Conservation (phyloP, 805 yeast species). For the Debaryomyces tyrocola region DNA sequence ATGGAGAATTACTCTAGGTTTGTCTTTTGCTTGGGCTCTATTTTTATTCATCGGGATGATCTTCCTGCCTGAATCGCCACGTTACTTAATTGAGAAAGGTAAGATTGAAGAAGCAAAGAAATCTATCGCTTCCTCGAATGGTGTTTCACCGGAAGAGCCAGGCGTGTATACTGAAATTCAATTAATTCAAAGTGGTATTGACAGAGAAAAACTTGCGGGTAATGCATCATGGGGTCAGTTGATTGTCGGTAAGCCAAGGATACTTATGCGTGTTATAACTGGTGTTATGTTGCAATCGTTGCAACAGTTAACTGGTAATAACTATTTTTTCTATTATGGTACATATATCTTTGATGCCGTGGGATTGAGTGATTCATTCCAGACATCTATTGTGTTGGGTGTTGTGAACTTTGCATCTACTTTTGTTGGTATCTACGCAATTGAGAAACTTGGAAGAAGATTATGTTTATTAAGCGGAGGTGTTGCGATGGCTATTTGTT, state of each 20-base stretch:
- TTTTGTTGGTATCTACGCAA: conserved; percentile 47
- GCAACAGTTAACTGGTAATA: conserved; percentile 60
- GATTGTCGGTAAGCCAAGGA: conserved; percentile 61
- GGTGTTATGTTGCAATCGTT: conserved; percentile 59
- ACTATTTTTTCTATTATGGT: conserved; percentile 62
- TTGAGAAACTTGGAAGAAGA: conserved; percentile 53
- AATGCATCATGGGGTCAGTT: conserved; percentile 64
- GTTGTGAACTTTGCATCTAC: conserved; percentile 55
- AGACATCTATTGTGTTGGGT: conserved; percentile 55
- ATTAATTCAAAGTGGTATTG: conserved; percentile 56
- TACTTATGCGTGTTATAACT: conserved; percentile 51
- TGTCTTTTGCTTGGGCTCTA: conserved; percentile 53
- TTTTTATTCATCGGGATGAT: conserved; percentile 50
- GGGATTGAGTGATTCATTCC: conserved; percentile 52
- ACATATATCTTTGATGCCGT: conserved; percentile 53
- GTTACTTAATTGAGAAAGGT: conserved; percentile 54
- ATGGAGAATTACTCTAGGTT: conserved; percentile 67
- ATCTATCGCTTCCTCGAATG: conserved; percentile 58
- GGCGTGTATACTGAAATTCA: conserved; percentile 53
- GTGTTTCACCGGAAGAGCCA: conserved; percentile 51
- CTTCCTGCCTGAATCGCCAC: conserved; percentile 69
- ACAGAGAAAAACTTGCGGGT: conserved; percentile 61
- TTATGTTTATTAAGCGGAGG: conserved; percentile 43
- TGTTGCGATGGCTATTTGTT: conserved; percentile 52
- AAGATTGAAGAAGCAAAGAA: conserved; percentile 51